phyloP scores from a whole-genome alignment of 2,329 filamentous ascomycete genomes.

The Aspergillus melleus region DNA sequence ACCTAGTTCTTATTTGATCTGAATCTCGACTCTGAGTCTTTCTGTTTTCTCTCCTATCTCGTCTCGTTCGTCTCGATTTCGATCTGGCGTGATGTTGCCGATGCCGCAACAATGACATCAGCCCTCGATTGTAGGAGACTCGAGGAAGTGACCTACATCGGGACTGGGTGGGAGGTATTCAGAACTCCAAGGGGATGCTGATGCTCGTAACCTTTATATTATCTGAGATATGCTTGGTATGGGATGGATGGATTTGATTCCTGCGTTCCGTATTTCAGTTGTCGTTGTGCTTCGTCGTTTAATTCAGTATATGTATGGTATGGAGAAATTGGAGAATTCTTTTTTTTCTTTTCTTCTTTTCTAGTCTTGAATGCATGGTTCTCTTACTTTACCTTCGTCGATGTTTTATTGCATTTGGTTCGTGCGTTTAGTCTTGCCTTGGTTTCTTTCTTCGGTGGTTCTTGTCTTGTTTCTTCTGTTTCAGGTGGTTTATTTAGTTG shows the following conservation, averaged over 20 bases:
- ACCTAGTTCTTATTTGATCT: constrained; percentile 17
- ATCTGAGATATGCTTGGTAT: not conserved
- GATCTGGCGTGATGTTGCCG: not conserved
- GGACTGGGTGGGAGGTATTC: not conserved
- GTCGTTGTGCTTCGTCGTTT: too few species aligned
- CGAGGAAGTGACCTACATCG: not conserved
- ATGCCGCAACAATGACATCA: too few species aligned
- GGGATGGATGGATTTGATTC: too few species aligned
- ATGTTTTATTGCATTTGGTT: too few species aligned
- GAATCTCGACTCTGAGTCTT: not conserved
- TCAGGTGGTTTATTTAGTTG: too few species aligned
- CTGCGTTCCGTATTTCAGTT: too few species aligned
- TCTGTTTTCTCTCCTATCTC: not conserved
- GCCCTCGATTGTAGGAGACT: not conserved
- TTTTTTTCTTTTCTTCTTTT: not conserved
- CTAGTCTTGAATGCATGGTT: too few species aligned
- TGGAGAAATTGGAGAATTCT: constrained; percentile 25
- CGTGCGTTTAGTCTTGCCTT: too few species aligned
- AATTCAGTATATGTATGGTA: constrained; percentile 23
- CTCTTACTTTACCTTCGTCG: too few species aligned
- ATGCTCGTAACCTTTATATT: not conserved
- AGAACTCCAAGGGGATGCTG: not conserved
- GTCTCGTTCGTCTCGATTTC: too few species aligned
- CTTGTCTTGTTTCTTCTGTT: not conserved
- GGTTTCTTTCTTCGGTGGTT: not conserved